phyloP scores from a whole-genome alignment of 1,284 basidiomycete species.

The Serendipita sp. region DNA sequence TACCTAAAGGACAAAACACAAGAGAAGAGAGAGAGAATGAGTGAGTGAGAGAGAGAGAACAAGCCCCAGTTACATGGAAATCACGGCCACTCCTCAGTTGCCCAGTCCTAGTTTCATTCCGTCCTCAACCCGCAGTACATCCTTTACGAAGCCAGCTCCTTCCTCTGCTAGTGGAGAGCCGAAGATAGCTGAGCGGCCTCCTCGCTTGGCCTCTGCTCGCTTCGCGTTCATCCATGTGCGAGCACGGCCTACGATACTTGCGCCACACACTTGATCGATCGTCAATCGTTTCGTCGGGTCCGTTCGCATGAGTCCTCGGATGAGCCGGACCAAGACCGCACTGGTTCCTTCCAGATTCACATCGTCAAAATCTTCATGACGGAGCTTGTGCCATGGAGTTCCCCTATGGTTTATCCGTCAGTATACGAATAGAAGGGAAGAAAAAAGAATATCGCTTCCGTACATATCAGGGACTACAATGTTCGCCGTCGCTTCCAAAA shows the following conservation, averaged over 20 bases:
- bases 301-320: constrained; percentile 66
- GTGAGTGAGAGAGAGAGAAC: background rate
- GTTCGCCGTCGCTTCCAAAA: constrained; percentile 90
- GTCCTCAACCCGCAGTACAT: constrained; percentile 32
- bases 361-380: constrained; percentile 84
- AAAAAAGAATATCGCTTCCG: constrained; percentile 24
- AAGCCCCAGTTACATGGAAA: background rate
- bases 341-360: constrained; percentile 65
- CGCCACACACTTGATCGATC: constrained; percentile 43
- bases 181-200: constrained; percentile 35
- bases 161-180: constrained; percentile 55
- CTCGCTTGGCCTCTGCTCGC: constrained; percentile 25
- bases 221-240: constrained; percentile 46
- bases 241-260: constrained; percentile 59
- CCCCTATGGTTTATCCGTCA: constrained; percentile 37
- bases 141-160: constrained; percentile 41
- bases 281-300: constrained; percentile 49
- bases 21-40: constrained; percentile 11
- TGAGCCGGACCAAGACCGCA: constrained; percentile 53
- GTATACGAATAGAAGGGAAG: constrained; percentile 5
- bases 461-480: constrained; percentile 94
- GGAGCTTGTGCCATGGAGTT: constrained; percentile 86
- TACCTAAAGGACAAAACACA: constrained; percentile 5
- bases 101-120: background rate
- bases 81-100: background rate